Conservation (phyloP, 2,329 filamentous ascomycete genomes). For the Ophiosphaerella herpotricha region DNA sequence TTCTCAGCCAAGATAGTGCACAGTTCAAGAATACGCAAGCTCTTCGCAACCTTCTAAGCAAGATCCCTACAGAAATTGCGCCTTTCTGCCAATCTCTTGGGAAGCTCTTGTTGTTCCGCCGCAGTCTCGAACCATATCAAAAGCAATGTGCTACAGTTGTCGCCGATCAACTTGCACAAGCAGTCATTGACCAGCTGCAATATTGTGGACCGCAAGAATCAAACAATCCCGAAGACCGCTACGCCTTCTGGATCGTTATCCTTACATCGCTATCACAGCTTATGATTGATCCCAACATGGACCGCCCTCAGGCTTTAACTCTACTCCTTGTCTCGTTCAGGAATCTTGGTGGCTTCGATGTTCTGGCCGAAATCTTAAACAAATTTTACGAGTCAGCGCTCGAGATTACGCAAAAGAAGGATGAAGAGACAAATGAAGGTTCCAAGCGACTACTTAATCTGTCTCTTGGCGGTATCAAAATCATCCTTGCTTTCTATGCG, state of each 20-base stretch:
- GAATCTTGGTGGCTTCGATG: slow-evolving; percentile 73
- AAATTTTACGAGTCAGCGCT: slow-evolving; percentile 67
- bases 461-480: slow-evolving; percentile 70
- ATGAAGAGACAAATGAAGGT: slow-evolving; percentile 53
- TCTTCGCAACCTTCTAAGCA: slow-evolving; percentile 75
- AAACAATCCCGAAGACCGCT: slow-evolving; percentile 64
- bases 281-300: slow-evolving; percentile 68
- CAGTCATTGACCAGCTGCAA: slow-evolving; percentile 70
- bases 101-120: slow-evolving; percentile 76
- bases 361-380: slow-evolving; percentile 72
- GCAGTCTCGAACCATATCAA: slow-evolving; percentile 68
- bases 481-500: slow-evolving; percentile 81
- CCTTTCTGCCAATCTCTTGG: slow-evolving; percentile 86
- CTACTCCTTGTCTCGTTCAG: slow-evolving; percentile 87
- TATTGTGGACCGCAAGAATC: slow-evolving; percentile 51
- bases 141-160: slow-evolving; percentile 66
- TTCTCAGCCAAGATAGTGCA: slow-evolving; percentile 38
- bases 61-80: slow-evolving; percentile 78
- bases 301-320: slow-evolving; percentile 56
- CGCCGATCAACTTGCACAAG: slow-evolving; percentile 71
- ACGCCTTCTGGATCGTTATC: slow-evolving; percentile 82
- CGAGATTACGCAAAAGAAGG: slow-evolving; percentile 49
- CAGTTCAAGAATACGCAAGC: slow-evolving; percentile 77
- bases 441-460: slow-evolving; percentile 47
- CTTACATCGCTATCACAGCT: slow-evolving; percentile 78